Percentiles rank a stretch among this genome's conserved stretches.
Conservation (phyloP, 257 asterid species). For the Capsicum rhomboideum region DNA sequence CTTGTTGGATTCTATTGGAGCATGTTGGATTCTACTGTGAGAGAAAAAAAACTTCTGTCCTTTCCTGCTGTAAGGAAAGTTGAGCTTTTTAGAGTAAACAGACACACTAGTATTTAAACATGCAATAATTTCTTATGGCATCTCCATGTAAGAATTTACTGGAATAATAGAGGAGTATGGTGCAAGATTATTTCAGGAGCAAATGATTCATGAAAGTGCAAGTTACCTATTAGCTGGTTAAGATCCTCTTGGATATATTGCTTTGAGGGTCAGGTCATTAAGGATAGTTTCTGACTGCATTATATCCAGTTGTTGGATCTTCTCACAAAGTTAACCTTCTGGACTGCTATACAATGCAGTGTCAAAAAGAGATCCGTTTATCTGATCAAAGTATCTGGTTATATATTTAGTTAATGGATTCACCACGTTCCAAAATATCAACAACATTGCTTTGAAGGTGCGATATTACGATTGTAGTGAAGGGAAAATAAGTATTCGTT, state of each 20-base stretch:
- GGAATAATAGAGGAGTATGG: slow-evolving; percentile 4
- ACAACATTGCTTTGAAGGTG: neutral
- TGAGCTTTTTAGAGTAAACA: neutral
- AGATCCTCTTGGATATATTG: neutral
- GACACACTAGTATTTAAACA: neutral
- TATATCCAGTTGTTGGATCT: neutral
- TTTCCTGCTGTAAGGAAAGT: slow-evolving; percentile 16
- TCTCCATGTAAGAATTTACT: slow-evolving; percentile 7
- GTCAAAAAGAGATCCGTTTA: neutral
- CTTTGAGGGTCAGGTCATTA: neutral
- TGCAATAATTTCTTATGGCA: neutral
- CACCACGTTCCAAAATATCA: neutral
- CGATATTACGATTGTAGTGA: neutral
- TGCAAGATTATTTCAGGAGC: neutral
- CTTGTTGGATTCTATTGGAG: neutral
- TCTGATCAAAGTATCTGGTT: neutral
- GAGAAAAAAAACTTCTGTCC: neutral
- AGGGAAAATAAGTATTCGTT: neutral
- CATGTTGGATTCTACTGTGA: neutral
- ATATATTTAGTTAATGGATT: neutral
- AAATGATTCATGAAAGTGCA: neutral
- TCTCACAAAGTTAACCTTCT: neutral
- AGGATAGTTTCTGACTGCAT: neutral
- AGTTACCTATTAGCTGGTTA: neutral
- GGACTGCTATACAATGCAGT: neutral